phyloP scores from a whole-genome alignment of 2,329 filamentous ascomycete genomes.

The Metarhizium humberi region DNA sequence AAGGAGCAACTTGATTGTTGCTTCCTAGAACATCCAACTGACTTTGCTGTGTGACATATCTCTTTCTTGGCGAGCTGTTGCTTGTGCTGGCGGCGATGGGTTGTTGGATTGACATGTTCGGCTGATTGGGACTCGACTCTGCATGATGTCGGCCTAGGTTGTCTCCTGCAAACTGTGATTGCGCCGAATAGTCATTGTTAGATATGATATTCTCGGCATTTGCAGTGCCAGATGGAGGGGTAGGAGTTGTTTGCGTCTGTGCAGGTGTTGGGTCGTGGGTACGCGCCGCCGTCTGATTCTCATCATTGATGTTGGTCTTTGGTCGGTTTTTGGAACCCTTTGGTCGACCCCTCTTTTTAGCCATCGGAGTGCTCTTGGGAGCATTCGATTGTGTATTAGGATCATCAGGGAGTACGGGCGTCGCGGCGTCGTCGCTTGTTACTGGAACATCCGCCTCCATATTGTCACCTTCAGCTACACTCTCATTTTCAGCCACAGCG shows the following conservation, averaged over 20 bases:
- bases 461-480: neutral
- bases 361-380: slow-evolving; percentile 12
- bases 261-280: neutral
- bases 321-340: slow-evolving; percentile 37
- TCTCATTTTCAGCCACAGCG: neutral
- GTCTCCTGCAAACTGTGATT: neutral
- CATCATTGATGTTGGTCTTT: slow-evolving; percentile 12
- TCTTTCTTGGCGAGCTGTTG: slow-evolving; percentile 1
- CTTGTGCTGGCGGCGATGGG: neutral
- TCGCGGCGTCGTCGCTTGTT: neutral
- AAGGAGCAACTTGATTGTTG: neutral
- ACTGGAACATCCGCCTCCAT: neutral
- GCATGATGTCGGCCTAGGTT: neutral
- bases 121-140: neutral
- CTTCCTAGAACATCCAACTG: neutral
- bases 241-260: neutral
- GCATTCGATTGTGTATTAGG: slow-evolving; percentile 9
- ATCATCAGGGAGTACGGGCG: neutral
- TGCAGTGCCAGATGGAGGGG: neutral
- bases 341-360: slow-evolving; percentile 28
- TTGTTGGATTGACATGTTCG: neutral
- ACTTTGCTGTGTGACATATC: neutral
- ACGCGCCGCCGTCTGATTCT: neutral
- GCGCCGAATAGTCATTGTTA: neutral
- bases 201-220: neutral